phyloP scores from a whole-genome alignment of 2,329 filamentous ascomycete species.

The Beauveria sp. region DNA sequence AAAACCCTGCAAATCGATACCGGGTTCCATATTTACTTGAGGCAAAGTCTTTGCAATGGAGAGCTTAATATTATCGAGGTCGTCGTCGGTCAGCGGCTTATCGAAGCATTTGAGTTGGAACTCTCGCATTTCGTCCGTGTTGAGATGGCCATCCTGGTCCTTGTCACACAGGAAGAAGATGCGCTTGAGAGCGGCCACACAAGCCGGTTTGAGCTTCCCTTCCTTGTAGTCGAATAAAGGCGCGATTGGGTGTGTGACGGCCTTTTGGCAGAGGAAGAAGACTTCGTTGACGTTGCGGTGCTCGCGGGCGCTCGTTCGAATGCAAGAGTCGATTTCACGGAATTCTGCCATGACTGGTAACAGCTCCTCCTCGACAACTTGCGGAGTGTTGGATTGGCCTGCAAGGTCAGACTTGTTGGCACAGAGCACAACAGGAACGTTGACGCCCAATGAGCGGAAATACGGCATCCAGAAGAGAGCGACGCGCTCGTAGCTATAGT shows the following conservation, averaged over 20 bases:
- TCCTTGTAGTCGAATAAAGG: conserved; percentile 97
- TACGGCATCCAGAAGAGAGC: conserved; percentile 98
- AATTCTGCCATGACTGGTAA: conserved; percentile 97
- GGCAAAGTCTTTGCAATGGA: conserved; percentile 67
- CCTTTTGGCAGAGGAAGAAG: conserved; percentile 97
- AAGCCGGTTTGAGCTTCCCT: conserved; percentile 75
- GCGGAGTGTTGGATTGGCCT: conserved; percentile 64
- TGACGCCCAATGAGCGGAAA: conserved; percentile 95
- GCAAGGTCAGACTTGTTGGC: conserved; percentile 95
- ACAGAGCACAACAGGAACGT: conserved; percentile 92
- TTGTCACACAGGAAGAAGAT: conserved; percentile 96
- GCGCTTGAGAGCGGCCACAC: conserved; percentile 75
- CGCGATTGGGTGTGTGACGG: conserved; percentile 92
- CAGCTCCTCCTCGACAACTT: conserved; percentile 95
- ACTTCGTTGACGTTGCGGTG: conserved; percentile 93
- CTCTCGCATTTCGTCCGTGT: conserved; percentile 80
- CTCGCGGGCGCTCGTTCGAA: conserved; percentile 84
- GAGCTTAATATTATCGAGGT: conserved; percentile 84
- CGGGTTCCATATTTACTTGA: conserved; percentile 54
- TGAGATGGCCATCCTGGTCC: conserved; percentile 89
- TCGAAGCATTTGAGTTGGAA: conserved; percentile 92
- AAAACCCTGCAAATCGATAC: conserved; percentile 78
- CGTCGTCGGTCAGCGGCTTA: conserved; percentile 71
- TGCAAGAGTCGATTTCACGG: conserved; percentile 97
- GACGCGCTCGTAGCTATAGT: conserved; percentile 97